Evolutionary conservation across 2,329 filamentous ascomycete species (phyloP), one percentile per base, ranked within the genome.

Genomic region (Trichothecium roseum): DNA sequence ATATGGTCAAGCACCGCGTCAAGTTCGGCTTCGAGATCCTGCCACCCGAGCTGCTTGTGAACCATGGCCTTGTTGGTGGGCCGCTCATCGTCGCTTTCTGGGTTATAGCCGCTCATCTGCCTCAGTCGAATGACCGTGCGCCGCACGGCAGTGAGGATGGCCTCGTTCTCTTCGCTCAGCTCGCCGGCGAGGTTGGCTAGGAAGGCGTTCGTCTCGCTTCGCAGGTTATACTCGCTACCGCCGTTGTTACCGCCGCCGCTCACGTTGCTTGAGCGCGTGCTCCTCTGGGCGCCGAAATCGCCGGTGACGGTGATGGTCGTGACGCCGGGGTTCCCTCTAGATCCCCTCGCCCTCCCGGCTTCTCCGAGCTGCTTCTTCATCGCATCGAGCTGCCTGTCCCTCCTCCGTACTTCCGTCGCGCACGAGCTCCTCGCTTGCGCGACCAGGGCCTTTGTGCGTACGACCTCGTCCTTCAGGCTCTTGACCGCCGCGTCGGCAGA

Each of bases 111-210:
- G n/a, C n/a, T n/a, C 66, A 83, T 75, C 34, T 81, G 73, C 43
- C 78, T 77, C 39, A 96, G 60, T 1, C 77, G 84, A 2, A 73
- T 64, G 38, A 89, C 72, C 0, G 86, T 84, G 34, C 73, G 75
- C 35, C 78, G 68, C 34, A 94, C 70, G 20, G 95, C 66, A 2
- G 65, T 66, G 27, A 93, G 75, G 10, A 96, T 60, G 5, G 74
- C 72, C 51, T 95, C 88, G 49, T 98, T 98, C 56, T 98, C 91
- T 45, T 94, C 85, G 50, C 86, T 91, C 39, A 96, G 63, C 28
- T 76, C 78, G 53, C 84, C 82, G 20, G 85, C 88, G 39, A 94
- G 63, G 50, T 84, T 79, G 0, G 88, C 91, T 38, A 98, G 64
- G 52, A 95, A 95, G 34, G 87, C 80, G 32, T 89, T 94, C 5